Conservation (phyloP, 164 flowering plant genomes). For the Echeveria elegans region DNA sequence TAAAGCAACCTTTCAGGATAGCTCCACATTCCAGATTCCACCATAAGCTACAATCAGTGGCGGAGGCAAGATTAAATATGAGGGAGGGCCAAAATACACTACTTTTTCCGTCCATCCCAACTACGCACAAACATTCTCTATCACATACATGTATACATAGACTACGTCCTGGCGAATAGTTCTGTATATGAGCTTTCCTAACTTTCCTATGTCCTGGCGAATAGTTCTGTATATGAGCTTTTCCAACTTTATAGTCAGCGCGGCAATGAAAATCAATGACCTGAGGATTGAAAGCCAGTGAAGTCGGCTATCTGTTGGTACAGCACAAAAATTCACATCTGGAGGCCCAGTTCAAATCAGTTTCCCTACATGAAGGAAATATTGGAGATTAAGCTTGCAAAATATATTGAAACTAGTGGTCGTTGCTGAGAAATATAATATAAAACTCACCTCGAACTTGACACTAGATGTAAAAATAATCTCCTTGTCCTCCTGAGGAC, state of each 20-base stretch:
- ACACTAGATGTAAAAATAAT: constrained; percentile 71
- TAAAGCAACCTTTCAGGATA: constrained; percentile 25
- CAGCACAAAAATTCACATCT: constrained; percentile 67
- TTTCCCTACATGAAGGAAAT: constrained; percentile 29
- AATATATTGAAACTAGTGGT: no score
- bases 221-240: constrained; percentile 66
- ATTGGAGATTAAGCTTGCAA: background rate
- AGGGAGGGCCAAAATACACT: no score
- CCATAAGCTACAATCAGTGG: no score
- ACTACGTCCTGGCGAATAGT: no score
- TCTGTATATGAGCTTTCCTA: no score
- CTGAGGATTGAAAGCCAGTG: constrained; percentile 68
- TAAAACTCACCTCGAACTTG: constrained; percentile 39
- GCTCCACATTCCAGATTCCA: no score
- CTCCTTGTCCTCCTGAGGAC: constrained; percentile 59
- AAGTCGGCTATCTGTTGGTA: constrained; percentile 51
- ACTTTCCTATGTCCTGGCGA: constrained; percentile 56
- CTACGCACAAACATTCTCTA: no score
- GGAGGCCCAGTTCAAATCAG: constrained; percentile 70
- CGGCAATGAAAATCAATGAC: constrained; percentile 61
- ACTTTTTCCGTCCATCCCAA: no score
- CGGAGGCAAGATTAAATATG: no score
- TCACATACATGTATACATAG: no score
- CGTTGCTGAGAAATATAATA: no score
- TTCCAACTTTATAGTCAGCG: constrained; percentile 69